phyloP scores from a whole-genome alignment of 169 alveolate genomes.

The Plasmodium malariae region DNA sequence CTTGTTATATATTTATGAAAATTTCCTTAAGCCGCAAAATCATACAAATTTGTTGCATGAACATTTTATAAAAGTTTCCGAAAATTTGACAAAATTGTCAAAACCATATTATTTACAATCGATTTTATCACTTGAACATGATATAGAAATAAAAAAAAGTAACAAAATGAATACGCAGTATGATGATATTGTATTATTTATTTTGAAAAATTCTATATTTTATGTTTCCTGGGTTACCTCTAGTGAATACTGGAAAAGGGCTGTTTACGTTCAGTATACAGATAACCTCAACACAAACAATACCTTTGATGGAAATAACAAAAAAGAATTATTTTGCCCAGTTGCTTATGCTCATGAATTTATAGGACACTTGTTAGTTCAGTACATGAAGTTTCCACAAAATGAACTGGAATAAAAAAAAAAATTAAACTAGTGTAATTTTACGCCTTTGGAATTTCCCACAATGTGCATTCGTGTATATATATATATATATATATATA shows the following conservation, averaged over 20 bases:
- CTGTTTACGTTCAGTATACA: constrained; percentile 40
- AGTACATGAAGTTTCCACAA: constrained; percentile 72
- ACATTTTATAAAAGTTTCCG: constrained; percentile 81
- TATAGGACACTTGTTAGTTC: constrained; percentile 58
- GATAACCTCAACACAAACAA: background rate
- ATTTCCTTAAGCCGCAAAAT: constrained; percentile 78
- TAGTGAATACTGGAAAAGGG: constrained; percentile 76
- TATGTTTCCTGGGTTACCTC: constrained; percentile 75
- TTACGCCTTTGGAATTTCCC: background rate
- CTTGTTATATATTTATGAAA: constrained; percentile 61
- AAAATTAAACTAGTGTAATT: background rate
- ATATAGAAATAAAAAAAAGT: constrained; percentile 61
- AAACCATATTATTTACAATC: constrained; percentile 71
- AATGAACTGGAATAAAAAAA: background rate
- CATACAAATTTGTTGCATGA: constrained; percentile 73
- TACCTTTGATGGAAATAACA: background rate
- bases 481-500: too few species aligned
- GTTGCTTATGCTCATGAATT: constrained; percentile 76
- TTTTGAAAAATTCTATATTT: constrained; percentile 69
- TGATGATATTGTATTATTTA: constrained; percentile 55
- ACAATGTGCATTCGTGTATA: too few species aligned
- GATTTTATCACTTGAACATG: constrained; percentile 66
- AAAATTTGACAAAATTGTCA: constrained; percentile 75
- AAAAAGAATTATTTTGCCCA: constrained; percentile 61
- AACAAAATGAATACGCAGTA: constrained; percentile 41